Conservation (phyloP, 257 asterid genomes). For the Solanum peruvianum region DNA sequence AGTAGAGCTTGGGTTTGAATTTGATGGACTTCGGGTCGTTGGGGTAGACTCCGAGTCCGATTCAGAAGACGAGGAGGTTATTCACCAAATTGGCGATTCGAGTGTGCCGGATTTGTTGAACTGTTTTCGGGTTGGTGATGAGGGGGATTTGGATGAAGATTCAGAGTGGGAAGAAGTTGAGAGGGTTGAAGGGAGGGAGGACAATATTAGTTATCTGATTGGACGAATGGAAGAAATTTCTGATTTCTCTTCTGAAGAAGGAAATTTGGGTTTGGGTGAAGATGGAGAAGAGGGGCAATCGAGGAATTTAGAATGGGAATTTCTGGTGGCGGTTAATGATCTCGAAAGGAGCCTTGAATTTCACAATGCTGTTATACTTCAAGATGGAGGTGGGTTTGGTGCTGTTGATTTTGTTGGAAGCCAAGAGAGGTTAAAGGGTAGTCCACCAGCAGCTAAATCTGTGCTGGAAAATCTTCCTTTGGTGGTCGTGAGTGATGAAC, state of each 20-base stretch:
- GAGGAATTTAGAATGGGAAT: constrained; percentile 68
- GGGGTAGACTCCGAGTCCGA: neutral
- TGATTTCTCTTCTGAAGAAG: neutral
- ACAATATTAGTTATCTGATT: neutral
- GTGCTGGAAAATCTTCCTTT: constrained; percentile 53
- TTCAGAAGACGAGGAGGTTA: neutral
- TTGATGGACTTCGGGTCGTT: neutral
- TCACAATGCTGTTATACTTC: constrained; percentile 17
- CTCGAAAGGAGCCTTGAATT: constrained; percentile 38
- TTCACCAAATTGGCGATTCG: neutral
- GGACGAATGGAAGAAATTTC: neutral
- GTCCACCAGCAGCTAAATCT: constrained; percentile 83
- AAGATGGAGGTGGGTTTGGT: constrained; percentile 50
- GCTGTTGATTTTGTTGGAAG: constrained; percentile 48
- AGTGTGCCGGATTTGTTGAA: neutral
- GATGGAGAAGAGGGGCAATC: constrained; percentile 29
- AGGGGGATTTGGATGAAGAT: neutral
- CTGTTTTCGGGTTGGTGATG: neutral
- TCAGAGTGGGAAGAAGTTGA: neutral
- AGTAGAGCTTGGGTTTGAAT: neutral
- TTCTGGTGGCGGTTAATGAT: constrained; percentile 52
- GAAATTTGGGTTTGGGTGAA: neutral
- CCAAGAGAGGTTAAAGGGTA: constrained; percentile 39
- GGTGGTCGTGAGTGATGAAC: constrained; percentile 38
- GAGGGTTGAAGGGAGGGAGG: neutral